Evolutionary conservation across 176 grass and related monocot genomes (phyloP), one percentile per base, ranked within the genome.

Genomic region (Phoenix roebelenii): DNA sequence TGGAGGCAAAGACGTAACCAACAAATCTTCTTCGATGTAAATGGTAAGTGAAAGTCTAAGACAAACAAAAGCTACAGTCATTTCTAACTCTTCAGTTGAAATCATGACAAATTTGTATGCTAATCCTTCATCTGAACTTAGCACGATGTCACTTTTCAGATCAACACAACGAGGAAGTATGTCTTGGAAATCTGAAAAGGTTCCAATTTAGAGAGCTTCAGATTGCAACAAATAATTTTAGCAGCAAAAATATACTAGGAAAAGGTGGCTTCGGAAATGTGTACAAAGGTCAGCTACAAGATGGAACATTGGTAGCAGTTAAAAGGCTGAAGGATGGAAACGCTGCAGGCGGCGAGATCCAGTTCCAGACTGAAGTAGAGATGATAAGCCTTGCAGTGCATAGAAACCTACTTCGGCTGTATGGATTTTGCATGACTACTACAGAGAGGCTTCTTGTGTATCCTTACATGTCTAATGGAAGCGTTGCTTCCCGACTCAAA

Each of bases 1-100:
- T 89, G 86, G 86, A 78, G 65, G 55, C 55, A 64, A 70, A 79
- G 26, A 57, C 66, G 17, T 71, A 84, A 76, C 53, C 67, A 51
- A 57, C 77, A 87, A 16, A 87, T 74, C 64, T 82, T 77, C 69
- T 87, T 84, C 35, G 63, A 79, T 14, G 25, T 74, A 3, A 70
- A 84, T 65, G 86, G 90, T 90, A 84, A 74, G 80, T 70, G 69
- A 61, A 69, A 62, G 18, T 39, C 14, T 2, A 50, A 23, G 16
- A 44, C 16, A 23, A 10, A 44, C 35, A 44, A 44, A 14, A 44
- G 35, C 35, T 44, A 14, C 35, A 14, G 14, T 44, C 10, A 14
- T 44, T 10, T 44, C 35, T 14, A 14, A 14, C 7, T 18, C 12
- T 53, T 25, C 25, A 30, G 6, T 54, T 23, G 16, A 9, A 52